Percentiles rank a stretch among this genome's conserved stretches.
Conservation (phyloP, 1,284 basidiomycete genomes). For the Irpex sp. region DNA sequence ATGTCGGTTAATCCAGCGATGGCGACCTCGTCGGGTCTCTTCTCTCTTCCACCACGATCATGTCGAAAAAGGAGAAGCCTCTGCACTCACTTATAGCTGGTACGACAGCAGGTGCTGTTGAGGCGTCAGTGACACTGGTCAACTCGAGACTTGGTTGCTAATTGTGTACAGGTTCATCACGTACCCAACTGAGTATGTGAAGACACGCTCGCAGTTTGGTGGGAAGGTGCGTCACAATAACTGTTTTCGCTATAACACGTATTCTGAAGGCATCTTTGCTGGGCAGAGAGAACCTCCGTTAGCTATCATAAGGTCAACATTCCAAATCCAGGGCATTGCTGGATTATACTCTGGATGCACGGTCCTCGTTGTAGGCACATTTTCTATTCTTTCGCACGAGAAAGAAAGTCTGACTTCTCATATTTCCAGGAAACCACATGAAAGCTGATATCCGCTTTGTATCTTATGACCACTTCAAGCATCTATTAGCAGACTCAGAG, state of each 20-base stretch:
- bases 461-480: conserved; percentile 93
- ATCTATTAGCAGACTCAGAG: conserved; percentile 76
- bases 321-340: conserved; percentile 66
- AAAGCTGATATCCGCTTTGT: conserved; percentile 96
- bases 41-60: conserved; percentile 4
- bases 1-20: not conserved
- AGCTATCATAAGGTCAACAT: conserved; percentile 65
- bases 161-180: conserved; percentile 61
- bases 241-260: not conserved
- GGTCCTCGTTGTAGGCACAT: conserved; percentile 77
- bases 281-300: conserved; percentile 63
- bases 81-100: conserved; percentile 84
- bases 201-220: conserved; percentile 80
- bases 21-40: not conserved
- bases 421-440: conserved; percentile 53
- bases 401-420: not conserved
- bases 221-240: conserved; percentile 51
- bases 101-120: conserved; percentile 90
- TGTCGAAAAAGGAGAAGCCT: conserved; percentile 69
- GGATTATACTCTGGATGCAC: conserved; percentile 87
- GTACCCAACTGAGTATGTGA: conserved; percentile 94
- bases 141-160: conserved; percentile 16
- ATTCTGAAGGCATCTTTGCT: not conserved
- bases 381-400: not conserved
- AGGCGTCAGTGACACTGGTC: conserved; percentile 57